phyloP scores from a whole-genome alignment of 2,329 filamentous ascomycete genomes.

The Daldinia sp. region DNA sequence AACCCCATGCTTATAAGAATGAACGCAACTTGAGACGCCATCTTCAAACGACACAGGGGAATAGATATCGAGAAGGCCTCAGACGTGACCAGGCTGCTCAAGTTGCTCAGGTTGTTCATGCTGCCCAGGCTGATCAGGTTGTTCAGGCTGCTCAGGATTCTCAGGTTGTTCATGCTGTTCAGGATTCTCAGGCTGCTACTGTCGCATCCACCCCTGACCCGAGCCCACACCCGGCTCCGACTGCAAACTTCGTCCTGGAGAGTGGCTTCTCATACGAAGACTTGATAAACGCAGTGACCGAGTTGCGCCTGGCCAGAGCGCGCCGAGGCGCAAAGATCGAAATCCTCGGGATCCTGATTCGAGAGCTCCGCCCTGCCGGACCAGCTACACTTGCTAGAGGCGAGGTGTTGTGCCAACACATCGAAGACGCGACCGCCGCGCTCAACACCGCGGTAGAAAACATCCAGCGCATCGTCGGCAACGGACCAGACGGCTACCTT shows the following conservation, averaged over 20 bases:
- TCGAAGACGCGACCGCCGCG: neutral
- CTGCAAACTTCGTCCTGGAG: too few species aligned
- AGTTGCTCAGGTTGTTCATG: too few species aligned
- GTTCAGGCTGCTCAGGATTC: too few species aligned
- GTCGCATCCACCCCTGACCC: too few species aligned
- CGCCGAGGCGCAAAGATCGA: neutral
- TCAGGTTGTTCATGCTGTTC: too few species aligned
- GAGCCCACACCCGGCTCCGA: too few species aligned
- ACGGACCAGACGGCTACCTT: neutral
- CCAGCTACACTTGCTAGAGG: neutral
- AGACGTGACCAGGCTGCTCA: too few species aligned
- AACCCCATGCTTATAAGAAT: neutral
- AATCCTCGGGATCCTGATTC: too few species aligned
- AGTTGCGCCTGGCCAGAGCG: neutral
- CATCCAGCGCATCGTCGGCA: neutral
- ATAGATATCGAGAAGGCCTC: neutral
- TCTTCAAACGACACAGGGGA: conserved; percentile 3
- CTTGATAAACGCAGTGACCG: neutral
- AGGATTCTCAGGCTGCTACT: too few species aligned
- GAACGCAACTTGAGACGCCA: neutral
- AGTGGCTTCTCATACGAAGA: too few species aligned
- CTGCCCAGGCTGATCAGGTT: too few species aligned
- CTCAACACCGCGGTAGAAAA: neutral
- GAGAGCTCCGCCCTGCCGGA: too few species aligned
- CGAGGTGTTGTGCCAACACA: neutral